These are phyloP conservation scores for Filobasidium uniguttulatum DNA, from an alignment of 1,284 basidiomycete species.

Conservation along the genomic window DNA sequence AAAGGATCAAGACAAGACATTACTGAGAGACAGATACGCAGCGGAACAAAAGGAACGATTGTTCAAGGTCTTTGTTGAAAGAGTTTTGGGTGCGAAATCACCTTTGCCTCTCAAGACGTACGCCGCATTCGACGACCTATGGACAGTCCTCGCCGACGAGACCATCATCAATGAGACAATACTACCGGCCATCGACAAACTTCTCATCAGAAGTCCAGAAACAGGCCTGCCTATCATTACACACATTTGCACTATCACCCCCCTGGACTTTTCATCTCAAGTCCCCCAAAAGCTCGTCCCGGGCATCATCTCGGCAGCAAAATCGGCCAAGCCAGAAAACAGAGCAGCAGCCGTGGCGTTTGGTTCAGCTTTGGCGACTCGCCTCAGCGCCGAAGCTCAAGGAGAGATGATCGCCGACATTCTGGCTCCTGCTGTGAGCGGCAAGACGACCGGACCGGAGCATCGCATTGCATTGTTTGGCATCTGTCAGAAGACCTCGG, in stretches of 20 bases:
- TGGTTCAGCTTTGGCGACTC: constrained; percentile 46
- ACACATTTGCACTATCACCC: constrained; percentile 22
- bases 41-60: constrained; percentile 27
- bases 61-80: constrained; percentile 25
- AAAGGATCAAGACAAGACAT: constrained; percentile 17
- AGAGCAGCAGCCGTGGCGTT: constrained; percentile 49
- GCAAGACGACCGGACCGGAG: constrained; percentile 73
- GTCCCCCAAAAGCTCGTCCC: constrained; percentile 52
- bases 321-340: constrained; percentile 57
- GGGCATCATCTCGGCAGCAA: constrained; percentile 54
- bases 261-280: constrained; percentile 44
- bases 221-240: constrained; percentile 28
- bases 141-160: constrained; percentile 20
- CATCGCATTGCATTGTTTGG: constrained; percentile 69
- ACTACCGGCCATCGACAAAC: constrained; percentile 30
- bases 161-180: constrained; percentile 25
- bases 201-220: constrained; percentile 34
- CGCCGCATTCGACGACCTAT: constrained; percentile 10
- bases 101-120: constrained; percentile 19
- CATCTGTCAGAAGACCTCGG: constrained; percentile 51
- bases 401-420: constrained; percentile 47
- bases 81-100: constrained; percentile 29
- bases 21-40: constrained; percentile 14
- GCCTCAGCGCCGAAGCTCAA: constrained; percentile 27
- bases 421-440: constrained; percentile 55